Base-by-base conservation (phyloP, 1,284 basidiomycete species). In the Trichosporon sp. region DNA sequence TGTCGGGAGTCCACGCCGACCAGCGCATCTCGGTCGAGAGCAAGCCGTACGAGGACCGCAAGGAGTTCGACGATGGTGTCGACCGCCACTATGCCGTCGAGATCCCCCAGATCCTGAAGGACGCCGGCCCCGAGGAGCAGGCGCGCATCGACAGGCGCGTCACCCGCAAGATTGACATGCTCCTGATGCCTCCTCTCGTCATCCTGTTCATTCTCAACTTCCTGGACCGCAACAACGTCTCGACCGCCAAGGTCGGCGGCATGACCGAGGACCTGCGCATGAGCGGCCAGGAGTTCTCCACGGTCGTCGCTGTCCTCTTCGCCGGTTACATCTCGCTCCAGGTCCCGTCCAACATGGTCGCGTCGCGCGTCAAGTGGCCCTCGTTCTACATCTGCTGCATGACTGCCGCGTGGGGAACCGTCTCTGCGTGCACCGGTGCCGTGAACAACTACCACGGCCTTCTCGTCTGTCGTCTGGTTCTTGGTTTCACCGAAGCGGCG, bases 321-420 rank as follows among this genome's bases (percentile, higher is more conserved):
- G 65, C 67, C 27, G 70, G 70, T 44, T 71, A 71, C 65, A 65
- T 62, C 31, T 60, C 56, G 75, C 32, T 73, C 67, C 81, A 82
- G 69, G 77, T 84, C 69, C 81, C 80, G 0, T 78, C 77, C 65
- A 81, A 82, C 65, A 76, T 78, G 38, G 47, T 81, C 38, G 76
- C 78, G 34, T 72, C 75, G 8, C 65, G 69, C 3, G 68, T 78
- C 62, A 21, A 67, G 23, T 70, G 75, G 68, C 80, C 80, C 15
- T 76, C 74, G 21, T 47, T 78, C 18, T 81, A 81, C 71, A 75
- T 79, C 47, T 75, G 74, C 42, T 1, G 38, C 18, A 70, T 70
- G 47, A 73, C 75, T 23, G 38, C 69, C 1, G 42, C 79, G 11
- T 83, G 83, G 83, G 83, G 83, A 3, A 63, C 53, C 2, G 74